Percentiles rank a stretch among this genome's conserved stretches.
Conservation (phyloP, 2,329 filamentous ascomycete genomes). For the Ophiostoma novo-ulmi region DNA sequence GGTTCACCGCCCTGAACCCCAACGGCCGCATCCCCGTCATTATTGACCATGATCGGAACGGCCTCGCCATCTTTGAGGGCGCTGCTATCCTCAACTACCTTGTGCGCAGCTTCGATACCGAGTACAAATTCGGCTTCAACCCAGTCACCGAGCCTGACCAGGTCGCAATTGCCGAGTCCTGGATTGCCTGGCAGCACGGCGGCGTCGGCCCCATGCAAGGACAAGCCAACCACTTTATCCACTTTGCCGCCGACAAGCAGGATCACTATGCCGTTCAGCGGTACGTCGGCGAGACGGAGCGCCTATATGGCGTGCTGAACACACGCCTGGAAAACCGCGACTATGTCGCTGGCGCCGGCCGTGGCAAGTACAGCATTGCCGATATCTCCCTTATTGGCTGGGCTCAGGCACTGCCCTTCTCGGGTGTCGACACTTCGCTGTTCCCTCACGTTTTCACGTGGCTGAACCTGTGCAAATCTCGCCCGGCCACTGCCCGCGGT, state of each 20-base stretch:
- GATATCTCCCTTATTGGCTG: constrained; percentile 71
- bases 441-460: constrained; percentile 64
- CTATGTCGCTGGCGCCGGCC: constrained; percentile 49
- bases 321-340: constrained; percentile 53
- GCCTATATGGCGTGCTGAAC: constrained; percentile 69
- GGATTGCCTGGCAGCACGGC: constrained; percentile 69
- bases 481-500: constrained; percentile 60
- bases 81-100: constrained; percentile 55
- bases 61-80: constrained; percentile 66
- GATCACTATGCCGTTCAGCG: constrained; percentile 67
- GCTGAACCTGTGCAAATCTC: constrained; percentile 56
- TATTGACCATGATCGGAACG: constrained; percentile 59
- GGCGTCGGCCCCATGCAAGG: constrained; percentile 68
- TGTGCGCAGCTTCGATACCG: constrained; percentile 47
- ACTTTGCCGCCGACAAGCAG: constrained; percentile 58
- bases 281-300: constrained; percentile 69
- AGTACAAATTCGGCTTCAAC: constrained; percentile 29
- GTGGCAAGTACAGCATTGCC: constrained; percentile 58
- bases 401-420: constrained; percentile 55
- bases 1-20: constrained; percentile 58
- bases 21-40: constrained; percentile 64
- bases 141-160: constrained; percentile 30
- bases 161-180: constrained; percentile 48
- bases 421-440: constrained; percentile 56
- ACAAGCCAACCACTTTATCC: constrained; percentile 68